Conservation (phyloP, 352 stramenopile species). For the Phytophthora aleatoria region DNA sequence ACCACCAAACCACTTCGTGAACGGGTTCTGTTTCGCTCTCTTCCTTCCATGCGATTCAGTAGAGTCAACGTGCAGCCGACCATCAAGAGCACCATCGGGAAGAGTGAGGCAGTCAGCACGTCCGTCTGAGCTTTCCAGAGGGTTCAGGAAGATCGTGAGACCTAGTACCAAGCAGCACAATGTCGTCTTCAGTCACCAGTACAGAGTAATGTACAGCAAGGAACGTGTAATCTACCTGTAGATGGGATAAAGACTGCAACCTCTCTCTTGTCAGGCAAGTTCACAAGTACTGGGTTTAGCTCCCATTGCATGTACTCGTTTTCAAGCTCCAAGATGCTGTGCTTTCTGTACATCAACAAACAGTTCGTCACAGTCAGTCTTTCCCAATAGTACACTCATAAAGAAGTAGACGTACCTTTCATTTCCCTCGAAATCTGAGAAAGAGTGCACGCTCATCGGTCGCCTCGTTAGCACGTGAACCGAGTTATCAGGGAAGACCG, state of each 20-base stretch:
- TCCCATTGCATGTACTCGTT: conserved; percentile 75
- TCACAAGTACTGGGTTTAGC: conserved; percentile 50
- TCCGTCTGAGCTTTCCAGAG: conserved; percentile 42
- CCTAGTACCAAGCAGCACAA: conserved; percentile 24
- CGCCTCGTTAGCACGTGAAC: conserved; percentile 61
- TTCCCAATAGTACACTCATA: neutral
- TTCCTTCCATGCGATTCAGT: conserved; percentile 14
- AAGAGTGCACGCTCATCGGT: conserved; percentile 67
- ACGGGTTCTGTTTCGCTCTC: conserved; percentile 35
- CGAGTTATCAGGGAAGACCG: conserved; percentile 60
- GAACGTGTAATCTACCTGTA: conserved; percentile 33
- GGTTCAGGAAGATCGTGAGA: conserved; percentile 53
- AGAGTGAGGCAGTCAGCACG: conserved; percentile 57
- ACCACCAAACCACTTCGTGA: conserved; percentile 54
- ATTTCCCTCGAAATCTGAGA: conserved; percentile 51
- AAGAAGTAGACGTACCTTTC: conserved; percentile 35
- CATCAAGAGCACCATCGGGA: conserved; percentile 57
- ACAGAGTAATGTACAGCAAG: neutral
- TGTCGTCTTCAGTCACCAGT: neutral
- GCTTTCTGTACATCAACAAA: conserved; percentile 29
- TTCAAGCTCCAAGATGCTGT: conserved; percentile 67
- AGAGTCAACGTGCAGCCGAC: conserved; percentile 38
- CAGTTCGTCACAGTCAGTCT: neutral
- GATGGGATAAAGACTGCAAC: conserved; percentile 66
- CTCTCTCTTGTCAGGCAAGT: conserved; percentile 44